Evolutionary conservation across 176 grass and related monocot species (phyloP).

Genomic region (Cenchrus americanus): DNA sequence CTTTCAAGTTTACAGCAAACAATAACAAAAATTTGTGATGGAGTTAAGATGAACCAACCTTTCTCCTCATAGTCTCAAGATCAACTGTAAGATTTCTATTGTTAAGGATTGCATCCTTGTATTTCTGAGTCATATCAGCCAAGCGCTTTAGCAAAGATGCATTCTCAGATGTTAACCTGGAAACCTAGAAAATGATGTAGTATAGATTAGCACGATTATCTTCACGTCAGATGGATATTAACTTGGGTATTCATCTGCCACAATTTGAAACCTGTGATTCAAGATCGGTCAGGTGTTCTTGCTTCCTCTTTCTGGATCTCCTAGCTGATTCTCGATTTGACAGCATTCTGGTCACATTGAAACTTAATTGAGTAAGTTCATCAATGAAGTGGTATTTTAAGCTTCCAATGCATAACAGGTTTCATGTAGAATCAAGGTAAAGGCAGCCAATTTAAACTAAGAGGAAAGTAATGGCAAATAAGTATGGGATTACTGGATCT

Average conservation of each 20-base stretch:
- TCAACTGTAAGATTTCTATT: slow-evolving; percentile 75
- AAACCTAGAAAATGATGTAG: slow-evolving; percentile 55
- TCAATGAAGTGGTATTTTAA: slow-evolving; percentile 5
- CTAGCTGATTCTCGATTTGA: slow-evolving; percentile 95
- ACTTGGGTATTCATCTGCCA: slow-evolving; percentile 13
- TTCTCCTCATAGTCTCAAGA: slow-evolving; percentile 71
- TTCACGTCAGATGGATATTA: slow-evolving; percentile 16
- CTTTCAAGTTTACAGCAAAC: slow-evolving; percentile 27
- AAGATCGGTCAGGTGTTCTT: slow-evolving; percentile 73
- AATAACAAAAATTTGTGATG: not conserved
- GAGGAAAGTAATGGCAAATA: slow-evolving; percentile 11
- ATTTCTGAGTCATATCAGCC: slow-evolving; percentile 75
- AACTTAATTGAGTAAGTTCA: slow-evolving; percentile 17
- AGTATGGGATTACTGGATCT: not conserved
- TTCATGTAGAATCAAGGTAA: not conserved
- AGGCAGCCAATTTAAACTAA: not conserved
- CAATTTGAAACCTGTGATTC: slow-evolving; percentile 65
- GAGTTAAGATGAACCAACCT: slow-evolving; percentile 41
- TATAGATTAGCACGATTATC: slow-evolving; percentile 34
- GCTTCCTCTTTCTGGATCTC: slow-evolving; percentile 89
- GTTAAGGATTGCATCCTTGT: slow-evolving; percentile 60
- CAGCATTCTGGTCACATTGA: slow-evolving; percentile 64
- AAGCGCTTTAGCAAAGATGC: slow-evolving; percentile 66
- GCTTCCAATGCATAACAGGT: slow-evolving; percentile 6
- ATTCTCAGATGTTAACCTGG: slow-evolving; percentile 75